phyloP scores from a whole-genome alignment of 129 eudicot species.

The Flaveria brownii region DNA sequence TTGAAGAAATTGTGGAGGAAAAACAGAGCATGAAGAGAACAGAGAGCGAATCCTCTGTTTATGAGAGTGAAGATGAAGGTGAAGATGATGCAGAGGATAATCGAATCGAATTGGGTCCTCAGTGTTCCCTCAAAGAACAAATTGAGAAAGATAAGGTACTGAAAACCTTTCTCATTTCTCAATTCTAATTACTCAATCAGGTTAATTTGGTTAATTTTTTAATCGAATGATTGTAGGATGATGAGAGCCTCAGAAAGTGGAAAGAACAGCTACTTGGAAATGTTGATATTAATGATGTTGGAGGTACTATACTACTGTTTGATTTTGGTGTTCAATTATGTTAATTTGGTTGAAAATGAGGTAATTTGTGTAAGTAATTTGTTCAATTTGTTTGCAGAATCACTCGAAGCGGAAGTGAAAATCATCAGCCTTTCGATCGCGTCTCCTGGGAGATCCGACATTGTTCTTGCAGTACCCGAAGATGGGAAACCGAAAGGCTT shows the following conservation, averaged over 20 bases:
- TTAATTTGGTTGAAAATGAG: background rate
- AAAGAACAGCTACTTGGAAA: conserved; percentile 74
- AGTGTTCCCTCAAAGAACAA: conserved; percentile 56
- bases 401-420: conserved; percentile 64
- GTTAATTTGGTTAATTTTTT: background rate
- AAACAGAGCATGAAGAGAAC: conserved; percentile 28
- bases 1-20: conserved; percentile 37
- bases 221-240: conserved; percentile 48
- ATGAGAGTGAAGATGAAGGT: conserved; percentile 49
- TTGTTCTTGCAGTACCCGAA: conserved; percentile 59
- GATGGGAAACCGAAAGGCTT: conserved; percentile 61
- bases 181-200: background rate
- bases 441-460: conserved; percentile 61
- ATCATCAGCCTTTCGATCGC: conserved; percentile 54
- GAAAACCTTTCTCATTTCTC: conserved; percentile 10
- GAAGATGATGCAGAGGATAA: conserved; percentile 46
- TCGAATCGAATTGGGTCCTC: conserved; percentile 54
- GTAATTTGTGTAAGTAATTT: background rate
- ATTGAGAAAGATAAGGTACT: conserved; percentile 66
- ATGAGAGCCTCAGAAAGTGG: conserved; percentile 75
- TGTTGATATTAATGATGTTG: conserved; percentile 56
- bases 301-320: conserved; percentile 42
- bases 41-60: conserved; percentile 46
- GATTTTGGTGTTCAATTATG: background rate
- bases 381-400: conserved; percentile 38